Evolutionary conservation across 768 basidiomycete species (phyloP).

Genomic region (Sarcomyxa edulis): DNA sequence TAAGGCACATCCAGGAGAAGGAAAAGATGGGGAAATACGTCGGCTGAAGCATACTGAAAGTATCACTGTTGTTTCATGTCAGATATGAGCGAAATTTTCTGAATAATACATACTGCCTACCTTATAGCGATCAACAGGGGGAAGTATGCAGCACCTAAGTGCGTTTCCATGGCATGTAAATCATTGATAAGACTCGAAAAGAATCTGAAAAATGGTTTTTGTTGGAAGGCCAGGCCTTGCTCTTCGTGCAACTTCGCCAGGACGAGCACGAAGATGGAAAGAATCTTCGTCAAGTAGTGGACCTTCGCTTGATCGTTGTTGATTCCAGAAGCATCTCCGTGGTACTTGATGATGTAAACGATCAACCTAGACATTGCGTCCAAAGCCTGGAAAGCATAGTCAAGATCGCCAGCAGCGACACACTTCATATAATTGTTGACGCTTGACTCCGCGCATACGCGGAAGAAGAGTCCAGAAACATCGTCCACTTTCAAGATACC

Average conservation of each 20-base stretch:
- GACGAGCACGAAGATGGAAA: constrained; percentile 95
- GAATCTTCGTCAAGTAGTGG: constrained; percentile 93
- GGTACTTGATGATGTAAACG: constrained; percentile 98
- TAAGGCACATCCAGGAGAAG: constrained; percentile 95
- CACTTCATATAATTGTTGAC: constrained; percentile 84
- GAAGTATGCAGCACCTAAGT: constrained; percentile 87
- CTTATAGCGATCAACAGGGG: constrained; percentile 83
- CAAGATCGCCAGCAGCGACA: constrained; percentile 64
- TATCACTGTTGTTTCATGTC: constrained; percentile 57
- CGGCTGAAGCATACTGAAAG: constrained; percentile 93
- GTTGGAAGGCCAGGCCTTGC: constrained; percentile 85
- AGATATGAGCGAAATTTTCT: constrained; percentile 7
- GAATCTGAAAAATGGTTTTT: constrained; percentile 97
- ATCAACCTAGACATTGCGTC: constrained; percentile 95
- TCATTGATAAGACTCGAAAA: constrained; percentile 96
- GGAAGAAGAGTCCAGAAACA: constrained; percentile 95
- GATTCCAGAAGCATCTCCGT: constrained; percentile 89
- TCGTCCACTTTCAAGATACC: constrained; percentile 96
- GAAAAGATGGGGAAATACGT: constrained; percentile 97
- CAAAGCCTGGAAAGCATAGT: constrained; percentile 83
- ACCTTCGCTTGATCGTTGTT: constrained; percentile 95
- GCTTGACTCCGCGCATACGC: constrained; percentile 93
- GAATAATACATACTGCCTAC: constrained; percentile 35
- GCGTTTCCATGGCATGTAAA: constrained; percentile 77
- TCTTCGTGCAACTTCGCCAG: constrained; percentile 94